Conservation (phyloP, 1,284 basidiomycete genomes). For the Lignosus rhinocerotis region DNA sequence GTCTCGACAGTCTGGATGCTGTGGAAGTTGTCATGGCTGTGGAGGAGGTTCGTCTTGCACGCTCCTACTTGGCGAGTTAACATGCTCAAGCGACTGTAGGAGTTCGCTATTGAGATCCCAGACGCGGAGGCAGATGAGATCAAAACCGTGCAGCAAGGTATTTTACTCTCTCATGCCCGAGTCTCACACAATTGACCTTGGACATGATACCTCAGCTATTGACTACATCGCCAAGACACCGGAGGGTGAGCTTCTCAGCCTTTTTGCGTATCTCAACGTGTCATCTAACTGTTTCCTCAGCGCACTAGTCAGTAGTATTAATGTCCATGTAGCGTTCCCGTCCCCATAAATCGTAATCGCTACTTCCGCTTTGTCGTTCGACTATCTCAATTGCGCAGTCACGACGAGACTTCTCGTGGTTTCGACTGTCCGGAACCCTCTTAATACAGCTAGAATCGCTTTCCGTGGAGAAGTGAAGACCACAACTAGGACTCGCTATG, state of each 20-base stretch:
- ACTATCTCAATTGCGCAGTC: constrained; percentile 7
- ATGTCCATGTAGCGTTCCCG: constrained; percentile 13
- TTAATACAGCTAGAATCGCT: constrained; percentile 12
- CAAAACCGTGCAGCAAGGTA: constrained; percentile 91
- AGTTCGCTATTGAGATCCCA: constrained; percentile 91
- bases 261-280: neutral
- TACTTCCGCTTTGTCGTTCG: constrained; percentile 8
- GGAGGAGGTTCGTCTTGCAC: constrained; percentile 76
- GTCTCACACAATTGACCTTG: constrained; percentile 1
- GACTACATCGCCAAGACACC: constrained; percentile 97
- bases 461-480: constrained; percentile 8
- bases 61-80: neutral
- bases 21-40: constrained; percentile 99
- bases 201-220: constrained; percentile 62
- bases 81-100: constrained; percentile 45
- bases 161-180: constrained; percentile 26
- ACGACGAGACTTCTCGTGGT: constrained; percentile 6
- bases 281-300: constrained; percentile 17
- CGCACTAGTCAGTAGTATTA: constrained; percentile 29
- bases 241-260: constrained; percentile 59
- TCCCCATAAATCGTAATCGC: constrained; percentile 19
- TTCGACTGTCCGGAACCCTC: constrained; percentile 8
- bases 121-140: constrained; percentile 99
- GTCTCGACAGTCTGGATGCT: constrained; percentile 95
- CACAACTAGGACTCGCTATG: constrained; percentile 2